These are phyloP conservation scores for Penicillium verrucosum DNA, from an alignment of 2,329 filamentous ascomycete genomes.

Conservation along the genomic window DNA sequence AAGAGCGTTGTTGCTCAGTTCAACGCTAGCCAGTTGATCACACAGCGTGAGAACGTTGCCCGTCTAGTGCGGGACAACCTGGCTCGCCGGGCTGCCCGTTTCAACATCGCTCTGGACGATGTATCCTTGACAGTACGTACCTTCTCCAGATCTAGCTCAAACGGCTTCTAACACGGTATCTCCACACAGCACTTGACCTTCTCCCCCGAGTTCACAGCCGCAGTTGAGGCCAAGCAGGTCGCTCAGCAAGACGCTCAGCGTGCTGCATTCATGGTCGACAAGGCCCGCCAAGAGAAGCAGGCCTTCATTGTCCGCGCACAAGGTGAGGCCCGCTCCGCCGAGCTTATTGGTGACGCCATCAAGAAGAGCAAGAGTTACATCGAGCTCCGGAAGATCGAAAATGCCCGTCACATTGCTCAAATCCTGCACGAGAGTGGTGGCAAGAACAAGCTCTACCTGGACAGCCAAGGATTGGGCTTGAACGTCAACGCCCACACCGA, in stretches of 20 bases:
- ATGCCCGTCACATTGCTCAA: constrained; percentile 81
- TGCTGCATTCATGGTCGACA: constrained; percentile 96
- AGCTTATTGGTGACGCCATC: constrained; percentile 97
- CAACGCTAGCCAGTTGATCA: constrained; percentile 97
- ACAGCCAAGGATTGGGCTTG: constrained; percentile 83
- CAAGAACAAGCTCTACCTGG: constrained; percentile 91
- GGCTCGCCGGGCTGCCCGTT: constrained; percentile 82
- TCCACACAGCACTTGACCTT: constrained; percentile 59
- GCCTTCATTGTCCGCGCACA: constrained; percentile 97
- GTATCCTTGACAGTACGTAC: constrained; percentile 82
- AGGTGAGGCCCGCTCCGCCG: constrained; percentile 96
- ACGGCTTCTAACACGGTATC: constrained; percentile 8
- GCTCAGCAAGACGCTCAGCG: constrained; percentile 90
- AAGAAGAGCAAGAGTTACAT: constrained; percentile 99
- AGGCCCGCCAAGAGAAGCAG: constrained; percentile 98
- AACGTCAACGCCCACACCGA: constrained; percentile 61
- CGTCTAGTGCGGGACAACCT: constrained; percentile 89
- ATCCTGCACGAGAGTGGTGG: constrained; percentile 81
- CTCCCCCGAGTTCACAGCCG: constrained; percentile 67
- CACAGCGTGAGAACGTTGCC: constrained; percentile 95
- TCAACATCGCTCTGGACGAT: constrained; percentile 97
- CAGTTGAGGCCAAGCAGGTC: constrained; percentile 67
- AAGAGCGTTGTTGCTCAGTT: constrained; percentile 99
- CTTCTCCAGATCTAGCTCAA: neutral
- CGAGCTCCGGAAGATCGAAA: constrained; percentile 97